Evolutionary conservation across 2,329 filamentous ascomycete species (phyloP).

Genomic region (Reticulascus tulasneorum): DNA sequence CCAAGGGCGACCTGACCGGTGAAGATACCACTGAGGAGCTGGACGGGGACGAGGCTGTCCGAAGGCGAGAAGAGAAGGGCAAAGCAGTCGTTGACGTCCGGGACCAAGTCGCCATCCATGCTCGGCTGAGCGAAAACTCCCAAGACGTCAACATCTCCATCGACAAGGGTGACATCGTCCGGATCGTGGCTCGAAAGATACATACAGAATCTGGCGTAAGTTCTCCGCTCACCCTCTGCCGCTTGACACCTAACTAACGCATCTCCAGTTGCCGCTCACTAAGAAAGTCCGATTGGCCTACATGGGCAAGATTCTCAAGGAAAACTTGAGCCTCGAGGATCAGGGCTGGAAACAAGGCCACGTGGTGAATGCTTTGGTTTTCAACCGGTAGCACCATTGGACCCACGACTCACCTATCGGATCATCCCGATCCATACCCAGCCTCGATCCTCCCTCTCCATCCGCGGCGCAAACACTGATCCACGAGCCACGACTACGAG

Average conservation of each 20-base stretch:
- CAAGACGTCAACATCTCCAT: conserved; percentile 60
- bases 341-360: conserved; percentile 76
- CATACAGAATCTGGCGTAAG: conserved; percentile 61
- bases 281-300: conserved; percentile 71
- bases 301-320: conserved; percentile 74
- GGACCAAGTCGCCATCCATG: conserved; percentile 54
- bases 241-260: neutral
- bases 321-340: conserved; percentile 57
- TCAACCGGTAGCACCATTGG: conserved; percentile 35
- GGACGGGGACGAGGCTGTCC: conserved; percentile 30
- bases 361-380: conserved; percentile 73
- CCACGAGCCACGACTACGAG: no score
- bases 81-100: conserved; percentile 50
- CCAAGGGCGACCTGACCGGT: conserved; percentile 37
- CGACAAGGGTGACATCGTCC: conserved; percentile 59
- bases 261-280: conserved; percentile 48
- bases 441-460: no score
- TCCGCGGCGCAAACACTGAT: no score
- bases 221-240: conserved; percentile 12
- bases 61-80: conserved; percentile 54
- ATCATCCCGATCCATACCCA: no score
- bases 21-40: conserved; percentile 21
- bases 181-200: conserved; percentile 58
- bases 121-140: conserved; percentile 62
- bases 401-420: neutral